Evolutionary conservation across 1,284 basidiomycete genomes (phyloP).

Genomic region (Cystobasidiaceae sp.): DNA sequence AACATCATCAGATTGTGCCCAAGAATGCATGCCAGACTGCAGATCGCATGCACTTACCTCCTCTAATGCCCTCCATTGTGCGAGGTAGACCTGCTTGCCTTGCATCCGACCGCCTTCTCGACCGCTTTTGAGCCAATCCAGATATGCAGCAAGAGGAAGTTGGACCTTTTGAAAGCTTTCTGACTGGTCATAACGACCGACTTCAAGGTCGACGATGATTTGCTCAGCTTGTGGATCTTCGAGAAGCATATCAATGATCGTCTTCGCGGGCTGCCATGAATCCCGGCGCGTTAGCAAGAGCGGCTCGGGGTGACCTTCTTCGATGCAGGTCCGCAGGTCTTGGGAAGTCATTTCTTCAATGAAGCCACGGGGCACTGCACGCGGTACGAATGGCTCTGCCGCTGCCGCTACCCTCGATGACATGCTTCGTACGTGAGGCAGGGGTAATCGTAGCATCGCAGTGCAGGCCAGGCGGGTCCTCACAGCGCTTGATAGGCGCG

Average conservation of each 20-base stretch:
- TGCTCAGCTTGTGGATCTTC: conserved; percentile 7
- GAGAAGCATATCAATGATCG: conserved; percentile 17
- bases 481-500: too few species aligned
- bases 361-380: too few species aligned
- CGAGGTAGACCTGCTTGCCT: conserved; percentile 26
- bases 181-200: conserved; percentile 24
- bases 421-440: too few species aligned
- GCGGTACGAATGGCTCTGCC: too few species aligned
- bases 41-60: conserved; percentile 9
- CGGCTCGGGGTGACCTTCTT: conserved; percentile 4
- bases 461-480: too few species aligned
- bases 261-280: not conserved
- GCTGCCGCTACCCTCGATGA: too few species aligned
- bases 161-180: conserved; percentile 26
- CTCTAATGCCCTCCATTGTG: conserved; percentile 28
- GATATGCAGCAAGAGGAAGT: conserved; percentile 16
- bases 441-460: too few species aligned
- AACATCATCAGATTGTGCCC: not conserved
- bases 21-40: not conserved
- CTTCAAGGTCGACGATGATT: conserved; percentile 28
- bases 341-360: too few species aligned
- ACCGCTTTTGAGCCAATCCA: conserved; percentile 25
- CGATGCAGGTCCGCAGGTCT: not conserved
- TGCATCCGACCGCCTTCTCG: conserved; percentile 20
- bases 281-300: not conserved